Base-by-base conservation (phyloP, 306 rosid species). In the Cajanus cajan region DNA sequence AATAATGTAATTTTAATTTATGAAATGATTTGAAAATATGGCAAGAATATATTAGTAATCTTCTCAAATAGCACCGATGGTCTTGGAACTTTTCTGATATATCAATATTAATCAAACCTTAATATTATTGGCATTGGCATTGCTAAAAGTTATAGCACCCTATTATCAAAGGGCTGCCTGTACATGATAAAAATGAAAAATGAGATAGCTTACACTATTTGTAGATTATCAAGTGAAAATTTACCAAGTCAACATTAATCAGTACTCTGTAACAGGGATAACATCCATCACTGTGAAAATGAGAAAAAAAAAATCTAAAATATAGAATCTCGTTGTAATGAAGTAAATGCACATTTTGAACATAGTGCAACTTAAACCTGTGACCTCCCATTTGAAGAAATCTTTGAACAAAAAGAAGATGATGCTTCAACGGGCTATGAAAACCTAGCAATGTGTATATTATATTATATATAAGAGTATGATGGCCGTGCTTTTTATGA, bases 151-250 rank as follows among this genome's bases (percentile, higher is more conserved):
- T 54, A 52, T 21, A 21, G 15, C 62, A 52, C 25, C 18, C 59
- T 19, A 52, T 50, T 50, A n/a, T 73, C 67, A 88, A 82, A 37
- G 93, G 87, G 64, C 73, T 82, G 58, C 90, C 97, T 92, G 91
- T 81, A 76, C 70, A 87, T 69, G 68, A 18, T 40, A 34, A 66
- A 28, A 78, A 59, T 75, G 78, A 34, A 67, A 85, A 68, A 80
- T 80, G 68, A 80, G 76, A 88, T 73, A 69, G 47, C 33, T n/a
- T 82, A 48, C 19, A 58, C 39, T 25, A 24, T 40, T 15, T 22
- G 13, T 8, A 28, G 69, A 19, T 25, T 34, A 54, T 41, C 40
- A 52, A 65, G 62, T 14, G 36, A 68, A 41, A 19, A 55, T 11
- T 43, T 36, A 14, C 40, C 2, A 78, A 31, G 52, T 79, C 31